Evolutionary conservation across 257 asterid species (phyloP).

Genomic region (Jaltomata sinuosa): DNA sequence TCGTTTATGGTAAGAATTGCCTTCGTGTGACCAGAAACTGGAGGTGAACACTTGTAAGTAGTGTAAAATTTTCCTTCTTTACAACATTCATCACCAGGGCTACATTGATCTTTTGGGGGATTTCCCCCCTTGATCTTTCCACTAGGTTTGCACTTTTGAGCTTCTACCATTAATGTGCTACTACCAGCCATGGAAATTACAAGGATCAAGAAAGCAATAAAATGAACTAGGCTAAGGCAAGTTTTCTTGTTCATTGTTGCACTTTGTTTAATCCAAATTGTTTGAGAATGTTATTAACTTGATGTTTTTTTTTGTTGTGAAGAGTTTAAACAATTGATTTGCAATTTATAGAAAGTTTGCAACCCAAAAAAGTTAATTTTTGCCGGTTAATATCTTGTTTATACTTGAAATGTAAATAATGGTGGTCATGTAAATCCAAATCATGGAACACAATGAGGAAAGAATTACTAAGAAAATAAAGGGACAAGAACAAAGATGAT

Average conservation of each 20-base stretch:
- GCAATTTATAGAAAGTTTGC: background rate
- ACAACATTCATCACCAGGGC: conserved; percentile 17
- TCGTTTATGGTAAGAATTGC: conserved; percentile 20
- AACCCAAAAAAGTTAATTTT: background rate
- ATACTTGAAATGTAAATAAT: background rate
- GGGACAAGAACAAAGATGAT: background rate
- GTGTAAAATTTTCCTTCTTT: conserved; percentile 9
- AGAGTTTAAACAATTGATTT: background rate
- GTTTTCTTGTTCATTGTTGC: background rate
- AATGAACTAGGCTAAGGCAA: background rate
- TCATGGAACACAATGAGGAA: background rate
- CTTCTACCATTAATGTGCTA: background rate
- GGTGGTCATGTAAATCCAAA: background rate
- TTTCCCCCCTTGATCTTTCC: conserved; percentile 8
- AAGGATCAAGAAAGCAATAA: background rate
- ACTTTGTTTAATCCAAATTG: background rate
- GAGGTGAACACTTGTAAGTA: conserved; percentile 12
- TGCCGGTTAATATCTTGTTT: background rate
- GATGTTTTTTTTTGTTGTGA: background rate
- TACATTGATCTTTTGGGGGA: conserved; percentile 10
- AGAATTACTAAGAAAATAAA: background rate
- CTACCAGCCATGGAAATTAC: background rate
- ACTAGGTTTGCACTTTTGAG: conserved; percentile 19
- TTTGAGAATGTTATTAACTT: background rate
- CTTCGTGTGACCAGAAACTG: conserved; percentile 7